phyloP scores from a whole-genome alignment of 1,139 yeast genomes.

The Barnettozyma hawaiiensis region DNA sequence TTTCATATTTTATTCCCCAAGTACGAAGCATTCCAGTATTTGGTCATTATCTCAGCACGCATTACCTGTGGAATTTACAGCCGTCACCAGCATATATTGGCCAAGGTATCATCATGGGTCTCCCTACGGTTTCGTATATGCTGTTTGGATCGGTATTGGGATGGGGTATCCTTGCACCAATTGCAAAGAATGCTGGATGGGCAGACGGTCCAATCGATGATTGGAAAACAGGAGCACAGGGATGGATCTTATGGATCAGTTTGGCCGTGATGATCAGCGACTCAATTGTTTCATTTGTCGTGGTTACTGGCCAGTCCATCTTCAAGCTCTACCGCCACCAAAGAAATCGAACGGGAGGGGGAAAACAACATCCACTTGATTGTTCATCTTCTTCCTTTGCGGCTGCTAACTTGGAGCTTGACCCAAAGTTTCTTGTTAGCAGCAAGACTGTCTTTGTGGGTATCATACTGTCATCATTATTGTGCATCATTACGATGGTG shows the following conservation, averaged over 20 bases:
- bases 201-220: conserved; percentile 86
- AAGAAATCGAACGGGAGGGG: not conserved
- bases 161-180: conserved; percentile 86
- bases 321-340: conserved; percentile 25
- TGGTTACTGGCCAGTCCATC: conserved; percentile 49
- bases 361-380: not conserved
- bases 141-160: conserved; percentile 83
- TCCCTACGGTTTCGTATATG: conserved; percentile 89
- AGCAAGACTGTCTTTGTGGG: conserved; percentile 52
- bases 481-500: conserved; percentile 62
- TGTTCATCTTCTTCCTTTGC: not conserved
- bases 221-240: conserved; percentile 92
- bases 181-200: conserved; percentile 69
- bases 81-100: conserved; percentile 98
- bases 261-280: conserved; percentile 92
- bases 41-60: conserved; percentile 56
- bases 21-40: conserved; percentile 68
- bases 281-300: conserved; percentile 73
- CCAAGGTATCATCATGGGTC: conserved; percentile 96
- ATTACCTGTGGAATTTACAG: conserved; percentile 83
- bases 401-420: conserved; percentile 22
- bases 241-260: conserved; percentile 96
- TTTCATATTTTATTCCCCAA: conserved; percentile 68
- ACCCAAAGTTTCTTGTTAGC: conserved; percentile 47
- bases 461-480: conserved; percentile 52